phyloP scores from a whole-genome alignment of 2,329 filamentous ascomycete genomes.

The Blastomyces emzantsi region DNA sequence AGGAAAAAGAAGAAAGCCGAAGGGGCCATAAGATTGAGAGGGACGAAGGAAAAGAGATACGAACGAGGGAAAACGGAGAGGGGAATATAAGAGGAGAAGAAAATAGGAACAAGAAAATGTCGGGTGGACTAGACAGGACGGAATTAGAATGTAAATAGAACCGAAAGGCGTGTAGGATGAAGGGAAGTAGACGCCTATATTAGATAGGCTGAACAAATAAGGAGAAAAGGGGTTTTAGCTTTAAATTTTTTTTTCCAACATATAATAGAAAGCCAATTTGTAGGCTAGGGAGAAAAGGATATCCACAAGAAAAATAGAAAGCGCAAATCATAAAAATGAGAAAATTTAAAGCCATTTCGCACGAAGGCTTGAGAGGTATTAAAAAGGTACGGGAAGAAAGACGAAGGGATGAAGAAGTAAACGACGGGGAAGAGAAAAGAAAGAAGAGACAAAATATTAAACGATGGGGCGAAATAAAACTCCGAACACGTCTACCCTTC shows the following conservation, averaged over 20 bases:
- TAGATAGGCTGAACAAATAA: not conserved
- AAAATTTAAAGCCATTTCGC: constrained; percentile 8
- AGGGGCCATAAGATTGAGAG: constrained; percentile 3
- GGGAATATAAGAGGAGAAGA: not conserved
- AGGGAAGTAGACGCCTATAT: not conserved
- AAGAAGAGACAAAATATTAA: constrained; percentile 2
- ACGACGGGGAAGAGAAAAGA: constrained; percentile 3
- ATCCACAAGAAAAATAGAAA: constrained; percentile 1
- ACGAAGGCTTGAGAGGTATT: constrained; percentile 4
- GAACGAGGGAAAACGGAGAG: not conserved
- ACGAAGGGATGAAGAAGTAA: constrained; percentile 13
- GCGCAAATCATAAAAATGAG: not conserved
- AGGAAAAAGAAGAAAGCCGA: not conserved
- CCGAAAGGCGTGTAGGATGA: not conserved
- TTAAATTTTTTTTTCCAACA: too few relatives aligned
- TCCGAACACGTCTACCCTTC: constrained; percentile 7
- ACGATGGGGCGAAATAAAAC: not conserved
- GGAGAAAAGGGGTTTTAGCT: not conserved
- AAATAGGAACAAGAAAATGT: not conserved
- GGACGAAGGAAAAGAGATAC: not conserved
- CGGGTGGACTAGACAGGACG: not conserved
- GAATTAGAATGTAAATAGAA: not conserved
- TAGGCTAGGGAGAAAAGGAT: not conserved
- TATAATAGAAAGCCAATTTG: not conserved
- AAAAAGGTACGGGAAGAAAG: constrained; percentile 4